Conservation (phyloP, 768 basidiomycete species). For the Boletus patriciae region DNA sequence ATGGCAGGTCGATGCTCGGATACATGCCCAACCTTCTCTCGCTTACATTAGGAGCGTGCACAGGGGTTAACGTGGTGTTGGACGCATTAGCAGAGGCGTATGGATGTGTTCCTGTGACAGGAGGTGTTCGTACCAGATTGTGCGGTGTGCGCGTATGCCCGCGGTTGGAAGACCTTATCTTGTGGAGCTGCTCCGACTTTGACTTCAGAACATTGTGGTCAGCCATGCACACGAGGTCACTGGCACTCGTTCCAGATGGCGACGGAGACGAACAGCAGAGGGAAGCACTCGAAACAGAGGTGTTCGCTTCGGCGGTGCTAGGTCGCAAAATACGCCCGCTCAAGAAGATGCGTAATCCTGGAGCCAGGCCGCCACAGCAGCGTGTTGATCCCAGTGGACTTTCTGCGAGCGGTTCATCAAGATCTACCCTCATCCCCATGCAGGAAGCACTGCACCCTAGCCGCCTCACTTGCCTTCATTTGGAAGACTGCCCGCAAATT, state of each 20-base stretch:
- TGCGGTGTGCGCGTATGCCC: slow-evolving; percentile 51
- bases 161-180: slow-evolving; percentile 47
- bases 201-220: slow-evolving; percentile 37
- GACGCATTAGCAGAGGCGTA: slow-evolving; percentile 42
- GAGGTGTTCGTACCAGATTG: slow-evolving; percentile 14
- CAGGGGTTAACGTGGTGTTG: slow-evolving; percentile 42
- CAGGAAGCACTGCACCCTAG: slow-evolving; percentile 36
- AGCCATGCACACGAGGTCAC: slow-evolving; percentile 38
- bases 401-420: slow-evolving; percentile 21
- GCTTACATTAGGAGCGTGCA: slow-evolving; percentile 48
- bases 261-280: slow-evolving; percentile 15
- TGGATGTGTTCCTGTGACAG: slow-evolving; percentile 17
- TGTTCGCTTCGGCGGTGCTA: slow-evolving; percentile 26
- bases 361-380: slow-evolving; percentile 9
- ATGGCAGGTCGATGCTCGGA: slow-evolving; percentile 45
- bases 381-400: slow-evolving; percentile 11
- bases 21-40: slow-evolving; percentile 52
- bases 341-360: slow-evolving; percentile 26
- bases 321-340: slow-evolving; percentile 39
- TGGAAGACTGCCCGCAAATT: slow-evolving; percentile 43
- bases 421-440: slow-evolving; percentile 38
- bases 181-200: slow-evolving; percentile 53
- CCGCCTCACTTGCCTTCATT: slow-evolving; percentile 42
- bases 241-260: slow-evolving; percentile 11
- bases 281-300: slow-evolving; percentile 18